Evolutionary conservation across 2,329 filamentous ascomycete species (phyloP).

Genomic region (Daldinia sp.): DNA sequence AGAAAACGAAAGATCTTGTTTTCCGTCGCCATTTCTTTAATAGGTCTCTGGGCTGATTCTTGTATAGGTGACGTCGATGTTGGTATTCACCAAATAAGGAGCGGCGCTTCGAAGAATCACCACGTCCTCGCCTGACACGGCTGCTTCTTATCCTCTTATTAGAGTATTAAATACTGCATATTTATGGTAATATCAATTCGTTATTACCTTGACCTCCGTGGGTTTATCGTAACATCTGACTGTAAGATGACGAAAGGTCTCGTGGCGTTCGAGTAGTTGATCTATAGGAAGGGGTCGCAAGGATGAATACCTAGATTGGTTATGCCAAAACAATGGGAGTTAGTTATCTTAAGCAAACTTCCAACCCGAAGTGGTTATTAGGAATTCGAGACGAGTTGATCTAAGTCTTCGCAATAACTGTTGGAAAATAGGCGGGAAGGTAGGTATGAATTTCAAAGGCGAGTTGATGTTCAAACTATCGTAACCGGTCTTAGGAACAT

Average conservation of each 20-base stretch:
- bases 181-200: background rate
- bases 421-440: no score
- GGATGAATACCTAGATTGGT: background rate
- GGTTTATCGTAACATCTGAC: background rate
- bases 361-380: background rate
- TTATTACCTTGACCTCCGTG: background rate
- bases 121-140: background rate
- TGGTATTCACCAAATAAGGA: background rate
- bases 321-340: background rate
- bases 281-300: background rate
- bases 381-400: background rate
- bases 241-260: background rate
- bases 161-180: background rate
- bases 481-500: background rate
- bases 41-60: background rate
- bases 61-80: background rate
- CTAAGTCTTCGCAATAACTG: background rate
- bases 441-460: background rate
- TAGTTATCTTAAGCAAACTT: background rate
- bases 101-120: background rate
- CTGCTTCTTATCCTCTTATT: no score
- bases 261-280: background rate
- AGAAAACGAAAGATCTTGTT: constrained; percentile 42
- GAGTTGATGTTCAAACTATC: background rate
- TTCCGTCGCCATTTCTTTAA: constrained; percentile 10